Base-by-base conservation (phyloP, 2,329 filamentous ascomycete genomes). In the Epichloe scottii region DNA sequence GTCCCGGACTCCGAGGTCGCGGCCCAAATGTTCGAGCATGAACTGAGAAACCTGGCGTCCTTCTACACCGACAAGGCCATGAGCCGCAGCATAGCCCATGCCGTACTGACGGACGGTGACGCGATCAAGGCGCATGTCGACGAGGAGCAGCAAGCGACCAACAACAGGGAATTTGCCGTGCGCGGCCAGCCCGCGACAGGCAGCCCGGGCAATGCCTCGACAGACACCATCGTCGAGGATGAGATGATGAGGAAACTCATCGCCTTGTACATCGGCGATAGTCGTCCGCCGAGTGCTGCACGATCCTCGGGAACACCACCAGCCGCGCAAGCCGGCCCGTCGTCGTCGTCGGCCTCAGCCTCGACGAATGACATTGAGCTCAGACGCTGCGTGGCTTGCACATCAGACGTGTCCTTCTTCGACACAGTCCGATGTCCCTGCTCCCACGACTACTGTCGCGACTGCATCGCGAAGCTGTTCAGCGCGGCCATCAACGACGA, bases 361-460 rank as follows among this genome's bases (percentile, higher is more conserved):
- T 17, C 30, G 33, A 17, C 26, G 3, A 30, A 30, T 4, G 26
- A 3, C 8, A 30, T 21, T 19, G 15, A 37, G n/a, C 35, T 40
- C 21, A 21, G 35, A 49, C 21, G 5, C 8, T 50, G 51, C 5
- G 44, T 48, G 17, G 48, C 48, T 15, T 53, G 51, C 40, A 48
- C 6, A 17, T 15, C 38, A 3, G 46, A 48, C 2, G 26, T 44
- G 2, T 17, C 48, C 5, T 39, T 35, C 38, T 33, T 21, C 35
- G 30, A 43, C 3, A 34, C 39, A 1, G 11, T 48, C 14, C 21
- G 41, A 10, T 51, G 45, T 21, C 53, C 53, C 12, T 58, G 56
- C 53, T 51, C 50, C 0, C 75, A 82, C 54, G 57, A 68, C 3
- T 82, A 80, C 60, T 83, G 79, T 56, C 59, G 59, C 0, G 54